Conservation (phyloP, 257 asterid genomes). For the Eucommia ulmoides region DNA sequence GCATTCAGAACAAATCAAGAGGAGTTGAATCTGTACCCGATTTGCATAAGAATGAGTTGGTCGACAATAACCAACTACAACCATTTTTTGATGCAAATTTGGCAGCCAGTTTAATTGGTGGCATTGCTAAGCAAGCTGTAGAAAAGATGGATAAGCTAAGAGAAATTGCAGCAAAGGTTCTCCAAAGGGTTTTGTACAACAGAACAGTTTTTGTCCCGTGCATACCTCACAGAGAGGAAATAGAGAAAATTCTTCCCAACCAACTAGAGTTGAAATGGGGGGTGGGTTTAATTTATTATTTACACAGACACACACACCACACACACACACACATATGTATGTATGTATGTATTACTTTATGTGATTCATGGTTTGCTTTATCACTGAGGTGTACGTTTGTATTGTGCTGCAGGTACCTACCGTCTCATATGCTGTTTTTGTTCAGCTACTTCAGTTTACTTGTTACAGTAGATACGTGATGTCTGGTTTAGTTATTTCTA, state of each 20-base stretch:
- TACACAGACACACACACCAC: neutral
- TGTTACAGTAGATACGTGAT: constrained; percentile 63
- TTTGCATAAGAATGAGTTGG: constrained; percentile 16
- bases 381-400: constrained; percentile 11
- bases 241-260: constrained; percentile 49
- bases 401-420: constrained; percentile 58
- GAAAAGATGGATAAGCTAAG: constrained; percentile 95
- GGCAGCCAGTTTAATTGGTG: constrained; percentile 57
- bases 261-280: constrained; percentile 58
- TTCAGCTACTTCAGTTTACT: constrained; percentile 52
- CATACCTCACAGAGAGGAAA: constrained; percentile 53
- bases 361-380: constrained; percentile 6
- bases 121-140: constrained; percentile 73
- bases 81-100: constrained; percentile 43
- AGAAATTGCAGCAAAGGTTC: constrained; percentile 75
- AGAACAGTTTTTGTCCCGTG: constrained; percentile 45
- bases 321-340: too few species aligned
- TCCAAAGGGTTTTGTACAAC: constrained; percentile 53
- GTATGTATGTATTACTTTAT: too few species aligned
- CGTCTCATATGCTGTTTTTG: constrained; percentile 65
- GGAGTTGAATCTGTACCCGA: constrained; percentile 19
- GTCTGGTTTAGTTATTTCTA: constrained; percentile 78
- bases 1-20: constrained; percentile 12
- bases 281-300: constrained; percentile 35
- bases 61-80: constrained; percentile 13